Evolutionary conservation across 106 monocot genomes (phyloP).

Genomic region (Apostasia ramifera): DNA sequence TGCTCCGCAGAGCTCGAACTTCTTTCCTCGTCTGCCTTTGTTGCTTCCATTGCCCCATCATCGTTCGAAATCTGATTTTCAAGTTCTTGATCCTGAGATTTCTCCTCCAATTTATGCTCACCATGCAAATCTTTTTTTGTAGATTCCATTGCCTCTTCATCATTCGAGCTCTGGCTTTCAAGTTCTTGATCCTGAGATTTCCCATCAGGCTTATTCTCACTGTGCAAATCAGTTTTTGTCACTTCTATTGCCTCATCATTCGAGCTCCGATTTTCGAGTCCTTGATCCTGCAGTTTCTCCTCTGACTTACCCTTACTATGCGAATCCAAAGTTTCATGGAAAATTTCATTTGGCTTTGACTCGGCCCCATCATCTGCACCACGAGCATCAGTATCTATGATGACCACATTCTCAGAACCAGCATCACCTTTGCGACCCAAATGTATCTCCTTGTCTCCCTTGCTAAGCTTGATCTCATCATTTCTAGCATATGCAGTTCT

Average conservation of each 20-base stretch:
- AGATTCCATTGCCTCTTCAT: neutral
- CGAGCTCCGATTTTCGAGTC: neutral
- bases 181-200: neutral
- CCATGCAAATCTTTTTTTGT: neutral
- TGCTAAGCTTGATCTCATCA: conserved; percentile 3
- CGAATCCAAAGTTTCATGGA: neutral
- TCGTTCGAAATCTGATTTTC: neutral
- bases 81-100: neutral
- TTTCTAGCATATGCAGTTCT: neutral
- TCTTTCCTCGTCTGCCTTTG: neutral
- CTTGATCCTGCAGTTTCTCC: neutral
- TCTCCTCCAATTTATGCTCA: neutral
- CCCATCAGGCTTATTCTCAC: neutral
- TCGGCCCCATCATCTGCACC: conserved; percentile 5
- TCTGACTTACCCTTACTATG: neutral
- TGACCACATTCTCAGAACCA: conserved; percentile 9
- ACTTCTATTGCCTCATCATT: neutral
- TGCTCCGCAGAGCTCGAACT: neutral
- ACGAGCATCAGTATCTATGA: neutral
- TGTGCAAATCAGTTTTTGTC: neutral
- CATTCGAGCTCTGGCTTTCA: neutral
- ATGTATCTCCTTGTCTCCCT: neutral
- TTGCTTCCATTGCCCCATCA: neutral
- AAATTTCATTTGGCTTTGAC: conserved; percentile 1
- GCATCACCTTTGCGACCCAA: conserved; percentile 7